These are phyloP conservation scores for Metarhizium guizhouense DNA, from an alignment of 2,329 filamentous ascomycete genomes.

Conservation along the genomic window DNA sequence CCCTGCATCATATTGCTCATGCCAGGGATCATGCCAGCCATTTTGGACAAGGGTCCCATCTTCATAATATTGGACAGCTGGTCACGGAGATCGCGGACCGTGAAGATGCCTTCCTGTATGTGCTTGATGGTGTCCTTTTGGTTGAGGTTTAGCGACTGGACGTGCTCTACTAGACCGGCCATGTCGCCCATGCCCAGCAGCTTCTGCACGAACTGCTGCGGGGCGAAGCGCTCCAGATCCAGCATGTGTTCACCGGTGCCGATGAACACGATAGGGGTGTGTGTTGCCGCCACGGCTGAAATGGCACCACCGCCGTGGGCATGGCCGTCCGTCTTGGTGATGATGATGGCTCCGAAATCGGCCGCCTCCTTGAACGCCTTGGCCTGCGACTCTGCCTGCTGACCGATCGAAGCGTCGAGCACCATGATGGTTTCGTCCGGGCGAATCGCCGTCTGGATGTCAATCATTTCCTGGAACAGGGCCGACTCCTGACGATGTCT, in stretches of 20 bases:
- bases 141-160: slow-evolving; percentile 89
- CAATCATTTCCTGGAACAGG: slow-evolving; percentile 93
- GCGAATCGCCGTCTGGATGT: slow-evolving; percentile 83
- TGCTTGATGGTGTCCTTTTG: slow-evolving; percentile 99
- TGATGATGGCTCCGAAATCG: slow-evolving; percentile 96
- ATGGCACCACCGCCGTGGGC: slow-evolving; percentile 95
- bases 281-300: slow-evolving; percentile 90
- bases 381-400: slow-evolving; percentile 88
- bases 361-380: slow-evolving; percentile 96
- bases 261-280: slow-evolving; percentile 95
- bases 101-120: slow-evolving; percentile 93
- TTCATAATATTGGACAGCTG: slow-evolving; percentile 99
- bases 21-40: slow-evolving; percentile 97
- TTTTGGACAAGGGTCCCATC: slow-evolving; percentile 95
- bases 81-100: slow-evolving; percentile 85
- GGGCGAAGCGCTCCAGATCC: slow-evolving; percentile 86
- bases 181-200: slow-evolving; percentile 96
- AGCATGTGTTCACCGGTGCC: slow-evolving; percentile 97
- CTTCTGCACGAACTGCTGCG: slow-evolving; percentile 88
- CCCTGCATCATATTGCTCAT: slow-evolving; percentile 89
- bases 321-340: slow-evolving; percentile 96
- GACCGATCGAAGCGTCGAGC: slow-evolving; percentile 90
- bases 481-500: slow-evolving; percentile 91
- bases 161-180: slow-evolving; percentile 88
- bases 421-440: slow-evolving; percentile 99